Evolutionary conservation across 352 stramenopile genomes (phyloP), one percentile per base, ranked within the genome.

Genomic region (Phytophthora pini): DNA sequence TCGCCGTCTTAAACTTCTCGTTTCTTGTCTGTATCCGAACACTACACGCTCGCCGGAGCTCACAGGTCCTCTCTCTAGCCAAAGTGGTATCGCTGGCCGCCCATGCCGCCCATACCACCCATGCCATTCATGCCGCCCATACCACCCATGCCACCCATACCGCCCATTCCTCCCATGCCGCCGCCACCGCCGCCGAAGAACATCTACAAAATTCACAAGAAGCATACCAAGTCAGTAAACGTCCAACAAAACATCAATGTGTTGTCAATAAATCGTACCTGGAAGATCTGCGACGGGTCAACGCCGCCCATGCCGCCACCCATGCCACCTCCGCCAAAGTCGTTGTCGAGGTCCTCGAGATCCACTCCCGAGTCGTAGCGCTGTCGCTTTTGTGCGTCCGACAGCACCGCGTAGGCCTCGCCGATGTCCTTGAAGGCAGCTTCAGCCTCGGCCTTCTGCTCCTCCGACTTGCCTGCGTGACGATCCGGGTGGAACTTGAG

Each of bases 401-500:
- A 97, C 8, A 99, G 80, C 39, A 99, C 93, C 11, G 96, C 91
- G 74, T 99, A 99, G 0, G 97, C 96, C 63, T 98, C 90, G 22
- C 89, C 95, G 67, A 99, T 86, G 44, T 98, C 95, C 76, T 99
- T 98, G 78, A 99, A 99, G 36, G 80, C 70, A 26, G 78, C 87
- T 65, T 98, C 94, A 15, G 97, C 97, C 38, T 90, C 64, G 48
- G 97, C 94, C 56, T 98, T 90, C 70, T 96, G 87, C 60, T 97
- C 89, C 4, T 98, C 87, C 29, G 80, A 87, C 74, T 98, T 98
- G 60, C 60, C 81, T 22, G 90, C 81, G 55, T 98, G 87, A 48
- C 89, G 97, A 87, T 99, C 97, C 22, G 97, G 97, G 84, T 99
- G 97, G 65, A 89, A 98, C 71, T 98, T 91, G 11, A 99, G 80